These are phyloP conservation scores for Astrothelium macrocarpum DNA, from an alignment of 495 filamentous ascomycete species.

Conservation along the genomic window DNA sequence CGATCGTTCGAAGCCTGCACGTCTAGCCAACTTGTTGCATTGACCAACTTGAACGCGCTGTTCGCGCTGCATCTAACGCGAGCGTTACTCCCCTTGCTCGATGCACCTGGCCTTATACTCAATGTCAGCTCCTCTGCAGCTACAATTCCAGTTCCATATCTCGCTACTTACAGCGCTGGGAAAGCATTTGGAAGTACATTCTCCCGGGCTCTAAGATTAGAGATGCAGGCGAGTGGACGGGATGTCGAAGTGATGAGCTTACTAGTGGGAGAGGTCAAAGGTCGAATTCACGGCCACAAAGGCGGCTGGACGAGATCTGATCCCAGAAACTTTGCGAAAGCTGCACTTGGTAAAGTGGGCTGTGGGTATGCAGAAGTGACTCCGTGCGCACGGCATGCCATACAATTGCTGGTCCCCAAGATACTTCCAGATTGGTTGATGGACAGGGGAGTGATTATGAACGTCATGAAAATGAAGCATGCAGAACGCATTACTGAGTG, in stretches of 20 bases:
- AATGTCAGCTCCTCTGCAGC: conserved; percentile 36
- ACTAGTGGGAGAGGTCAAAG: background rate
- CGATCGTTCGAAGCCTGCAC: conserved; percentile 19
- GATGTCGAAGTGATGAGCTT: background rate
- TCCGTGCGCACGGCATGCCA: background rate
- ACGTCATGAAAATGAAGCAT: too few relatives aligned
- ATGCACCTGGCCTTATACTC: conserved; percentile 31
- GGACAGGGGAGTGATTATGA: too few relatives aligned
- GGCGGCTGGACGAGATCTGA: background rate
- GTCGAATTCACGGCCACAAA: too few relatives aligned
- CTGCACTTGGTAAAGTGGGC: background rate
- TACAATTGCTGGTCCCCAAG: background rate
- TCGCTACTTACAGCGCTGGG: conserved; percentile 12
- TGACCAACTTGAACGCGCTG: conserved; percentile 21
- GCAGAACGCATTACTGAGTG: too few relatives aligned
- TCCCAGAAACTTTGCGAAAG: background rate
- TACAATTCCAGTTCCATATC: conserved; percentile 30
- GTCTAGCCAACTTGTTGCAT: conserved; percentile 11
- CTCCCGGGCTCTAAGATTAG: background rate
- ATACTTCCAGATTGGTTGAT: background rate
- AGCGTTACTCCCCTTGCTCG: conserved; percentile 30
- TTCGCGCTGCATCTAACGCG: conserved; percentile 36
- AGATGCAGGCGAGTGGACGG: background rate
- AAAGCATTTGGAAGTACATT: background rate
- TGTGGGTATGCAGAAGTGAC: background rate